Evolutionary conservation across 805 yeast genomes (phyloP).

Genomic region (Yarrowia sp.): DNA sequence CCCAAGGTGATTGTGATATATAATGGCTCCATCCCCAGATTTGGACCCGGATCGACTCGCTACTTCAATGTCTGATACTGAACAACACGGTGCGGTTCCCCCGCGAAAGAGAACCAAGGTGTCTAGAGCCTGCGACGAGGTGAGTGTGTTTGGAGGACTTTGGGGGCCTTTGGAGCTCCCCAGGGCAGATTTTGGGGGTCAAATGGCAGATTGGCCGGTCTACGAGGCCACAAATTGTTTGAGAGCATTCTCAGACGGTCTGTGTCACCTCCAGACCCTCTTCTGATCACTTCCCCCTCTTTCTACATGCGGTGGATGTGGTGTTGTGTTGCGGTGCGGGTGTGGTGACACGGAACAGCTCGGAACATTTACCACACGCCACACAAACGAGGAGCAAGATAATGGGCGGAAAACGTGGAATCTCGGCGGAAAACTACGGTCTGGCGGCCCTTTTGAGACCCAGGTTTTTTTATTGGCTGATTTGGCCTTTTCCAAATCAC

Average conservation of each 20-base stretch:
- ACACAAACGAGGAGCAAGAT: not conserved
- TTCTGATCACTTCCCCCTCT: not conserved
- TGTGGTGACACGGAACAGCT: constrained; percentile 17
- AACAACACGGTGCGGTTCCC: constrained; percentile 40
- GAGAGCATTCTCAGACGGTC: too few relatives aligned
- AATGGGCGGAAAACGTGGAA: not conserved
- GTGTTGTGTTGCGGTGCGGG: constrained; percentile 7
- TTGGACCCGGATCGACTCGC: not conserved
- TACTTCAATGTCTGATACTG: constrained; percentile 37
- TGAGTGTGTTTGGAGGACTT: constrained; percentile 40
- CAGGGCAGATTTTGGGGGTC: not conserved
- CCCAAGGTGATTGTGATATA: constrained; percentile 22
- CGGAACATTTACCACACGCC: constrained; percentile 30
- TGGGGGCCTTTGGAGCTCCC: not conserved
- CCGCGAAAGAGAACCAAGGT: constrained; percentile 61
- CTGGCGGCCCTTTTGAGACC: too few relatives aligned
- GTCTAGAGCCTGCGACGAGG: constrained; percentile 64
- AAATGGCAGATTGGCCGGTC: too few relatives aligned
- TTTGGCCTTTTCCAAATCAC: not conserved
- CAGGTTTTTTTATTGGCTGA: too few relatives aligned
- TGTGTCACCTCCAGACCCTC: not conserved
- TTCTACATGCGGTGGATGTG: constrained; percentile 2
- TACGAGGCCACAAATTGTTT: too few relatives aligned
- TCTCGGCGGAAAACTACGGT: not conserved
- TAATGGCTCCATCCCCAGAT: constrained; percentile 30